A percentile compares a stretch with the other conserved stretches of the same genome.
Evolutionary conservation across 768 basidiomycete genomes (phyloP).

Genomic region (Agaricus blazei): DNA sequence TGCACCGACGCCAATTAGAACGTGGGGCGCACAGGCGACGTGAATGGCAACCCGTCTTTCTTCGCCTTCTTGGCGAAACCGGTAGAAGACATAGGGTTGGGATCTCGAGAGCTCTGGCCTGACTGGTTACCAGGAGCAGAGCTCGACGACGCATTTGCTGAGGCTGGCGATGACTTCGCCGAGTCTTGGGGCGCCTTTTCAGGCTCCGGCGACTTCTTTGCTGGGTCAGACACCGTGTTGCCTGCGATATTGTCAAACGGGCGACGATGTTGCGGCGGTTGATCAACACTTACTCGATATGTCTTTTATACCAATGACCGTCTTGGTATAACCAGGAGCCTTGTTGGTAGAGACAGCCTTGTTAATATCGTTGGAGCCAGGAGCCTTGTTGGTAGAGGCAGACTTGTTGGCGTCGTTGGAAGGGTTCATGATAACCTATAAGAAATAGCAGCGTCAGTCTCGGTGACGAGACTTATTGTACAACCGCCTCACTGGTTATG

Average conservation of each 20-base stretch:
- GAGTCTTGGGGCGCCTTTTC: neutral
- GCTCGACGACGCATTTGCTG: neutral
- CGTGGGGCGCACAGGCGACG: slow-evolving; percentile 17
- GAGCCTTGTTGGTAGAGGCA: neutral
- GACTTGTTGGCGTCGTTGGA: slow-evolving; percentile 1
- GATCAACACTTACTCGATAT: slow-evolving; percentile 1
- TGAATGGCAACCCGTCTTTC: slow-evolving; percentile 16
- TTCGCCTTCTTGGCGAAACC: slow-evolving; percentile 15
- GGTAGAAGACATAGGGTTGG: slow-evolving; percentile 11
- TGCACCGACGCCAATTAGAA: slow-evolving; percentile 10
- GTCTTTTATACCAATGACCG: slow-evolving; percentile 4
- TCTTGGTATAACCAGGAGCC: slow-evolving; percentile 5
- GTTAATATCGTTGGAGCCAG: neutral
- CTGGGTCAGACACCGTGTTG: neutral
- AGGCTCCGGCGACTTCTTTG: neutral
- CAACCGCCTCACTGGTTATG: neutral
- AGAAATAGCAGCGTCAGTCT: neutral
- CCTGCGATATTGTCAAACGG: neutral
- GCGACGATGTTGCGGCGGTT: neutral
- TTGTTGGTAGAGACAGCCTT: neutral
- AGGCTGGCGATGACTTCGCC: neutral
- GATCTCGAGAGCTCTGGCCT: neutral
- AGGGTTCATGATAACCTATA: neutral
- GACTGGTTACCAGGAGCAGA: neutral
- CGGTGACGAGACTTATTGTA: neutral